Base-by-base conservation (phyloP, 139 green algal genomes). In the Coelastrella sp. region DNA sequence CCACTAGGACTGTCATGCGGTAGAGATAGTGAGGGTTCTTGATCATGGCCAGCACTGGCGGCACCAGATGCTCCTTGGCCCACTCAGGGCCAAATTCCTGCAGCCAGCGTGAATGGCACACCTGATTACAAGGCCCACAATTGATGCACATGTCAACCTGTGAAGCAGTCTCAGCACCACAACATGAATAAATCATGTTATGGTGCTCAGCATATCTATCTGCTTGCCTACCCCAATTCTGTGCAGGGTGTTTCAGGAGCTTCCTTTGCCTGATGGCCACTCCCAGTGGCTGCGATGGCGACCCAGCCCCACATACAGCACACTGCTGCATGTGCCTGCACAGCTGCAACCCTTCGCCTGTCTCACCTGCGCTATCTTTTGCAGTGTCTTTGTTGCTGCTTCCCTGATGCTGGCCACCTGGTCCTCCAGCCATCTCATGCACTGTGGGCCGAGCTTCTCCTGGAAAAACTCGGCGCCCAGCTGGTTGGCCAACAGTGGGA, bases 351-450 rank as follows among this genome's bases (percentile, higher is more conserved):
- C 35, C 35, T 49, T 49, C 35, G 35, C 35, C 35, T 49, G 20
- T 20, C 84, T 10, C 57, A 90, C 87, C 81, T 96, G 87, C 1
- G 97, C 97, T 35, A 99, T 95, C 66, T 96, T 96, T 87, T 97
- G 93, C 75, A 99, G 93, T 76, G 97, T 98, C 7, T 94, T 87
- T 49, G 97, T 97, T 14, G 97, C 97, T 6, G 98, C 98, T 87
- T 99, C 97, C 12, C 98, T 94, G 89, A 99, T 99, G 65, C 93
- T 94, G 7, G 93, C 90, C 27, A 98, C 96, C 92, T 97, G 94
- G 92, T 99, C 97, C 82, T 97, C 93, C 59, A 99, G 93, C 97
- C 98, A 99, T 82, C 96, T 93, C 94, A 99, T 96, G 95, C 98
- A 99, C 89, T 99, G 97, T 22, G 94, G 93, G 57, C 95, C 97